Conservation (phyloP, 2,329 filamentous ascomycete species). For the Penicillium sp. region DNA sequence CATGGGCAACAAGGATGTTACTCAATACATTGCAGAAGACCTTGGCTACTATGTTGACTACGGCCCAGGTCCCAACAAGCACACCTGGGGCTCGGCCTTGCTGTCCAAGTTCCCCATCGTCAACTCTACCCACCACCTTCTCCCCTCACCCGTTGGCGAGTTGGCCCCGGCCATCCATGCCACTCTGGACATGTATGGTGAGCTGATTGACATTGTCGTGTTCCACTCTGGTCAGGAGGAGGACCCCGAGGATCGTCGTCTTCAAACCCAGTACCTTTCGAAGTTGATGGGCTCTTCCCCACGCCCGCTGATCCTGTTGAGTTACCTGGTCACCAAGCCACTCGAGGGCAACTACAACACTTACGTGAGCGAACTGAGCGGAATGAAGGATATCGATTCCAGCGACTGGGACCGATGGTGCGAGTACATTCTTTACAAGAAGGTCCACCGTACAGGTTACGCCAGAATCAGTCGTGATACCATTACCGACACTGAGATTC, state of each 20-base stretch:
- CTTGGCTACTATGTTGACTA: conserved; percentile 99
- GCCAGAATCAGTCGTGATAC: conserved; percentile 81
- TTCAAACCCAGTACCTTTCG: conserved; percentile 80
- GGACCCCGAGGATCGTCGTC: conserved; percentile 80
- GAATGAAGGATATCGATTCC: conserved; percentile 92
- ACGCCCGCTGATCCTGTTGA: conserved; percentile 77
- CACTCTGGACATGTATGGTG: conserved; percentile 89
- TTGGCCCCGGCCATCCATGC: conserved; percentile 93
- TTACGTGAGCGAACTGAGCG: conserved; percentile 77
- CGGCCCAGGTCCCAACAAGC: conserved; percentile 95
- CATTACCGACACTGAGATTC: conserved; percentile 95
- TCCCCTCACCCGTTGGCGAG: conserved; percentile 90
- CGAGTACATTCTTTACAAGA: conserved; percentile 96
- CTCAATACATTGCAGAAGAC: conserved; percentile 91
- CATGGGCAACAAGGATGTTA: conserved; percentile 97
- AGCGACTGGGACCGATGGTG: conserved; percentile 97
- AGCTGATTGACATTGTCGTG: conserved; percentile 86
- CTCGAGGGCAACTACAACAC: conserved; percentile 93
- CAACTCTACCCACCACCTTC: conserved; percentile 91
- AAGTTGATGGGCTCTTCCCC: conserved; percentile 78
- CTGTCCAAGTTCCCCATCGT: conserved; percentile 97
- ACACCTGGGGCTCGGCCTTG: conserved; percentile 91
- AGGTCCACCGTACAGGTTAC: conserved; percentile 77
- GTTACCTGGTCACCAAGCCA: conserved; percentile 87
- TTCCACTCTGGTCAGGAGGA: conserved; percentile 99